Evolutionary conservation across 768 basidiomycete species (phyloP), one percentile per base, ranked within the genome.

Genomic region (Fibroporia radiculosa): DNA sequence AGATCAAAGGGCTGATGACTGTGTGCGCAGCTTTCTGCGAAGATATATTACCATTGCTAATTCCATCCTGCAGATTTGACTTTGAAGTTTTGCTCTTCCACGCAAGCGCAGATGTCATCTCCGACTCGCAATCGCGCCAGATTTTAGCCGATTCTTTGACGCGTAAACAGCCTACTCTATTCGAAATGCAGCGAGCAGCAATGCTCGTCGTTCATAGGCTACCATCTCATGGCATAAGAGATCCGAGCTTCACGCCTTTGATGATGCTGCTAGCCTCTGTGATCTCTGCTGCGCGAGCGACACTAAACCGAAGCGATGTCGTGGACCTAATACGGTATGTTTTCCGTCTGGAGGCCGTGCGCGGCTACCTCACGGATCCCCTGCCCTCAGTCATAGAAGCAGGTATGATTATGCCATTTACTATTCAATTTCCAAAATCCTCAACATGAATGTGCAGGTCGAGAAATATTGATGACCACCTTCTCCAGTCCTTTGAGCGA

Each of bases 1-100:
- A 31, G 29, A 10, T 8, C 29, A n/a, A 31, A 31, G n/a, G 29
- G n/a, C n/a, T 31, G 29, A n/a, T 31, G n/a, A 8, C 10, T 31
- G 29, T n/a, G n/a, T 31, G 10, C n/a, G 29, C 29, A n/a, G n/a
- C 29, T 8, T 8, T 19, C 28, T 23, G n/a, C 39, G 23, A 25
- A 3, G 18, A 45, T 14, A 34, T 2, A 14, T 12, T 28, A n/a
- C 6, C 24, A 4, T 13, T 24, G n/a, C 35, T 45, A 3, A 1
- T 43, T 26, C 12, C 19, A 3, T 25, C 41, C 59, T 19, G 26
- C 46, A 58, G 64, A 10, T 24, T 61, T 25, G 40, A 51, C 2
- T 82, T 81, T 48, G 70, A 70, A 16, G 67, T 62, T 57, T 47
- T 79, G 14, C 77, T 75, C 53, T 42, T 72, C 6, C 68, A 67